A percentile compares a stretch with the other conserved stretches of the same genome.
phyloP scores from a whole-genome alignment of 2,329 filamentous ascomycete genomes.

The Geoglossum cookeanum region DNA sequence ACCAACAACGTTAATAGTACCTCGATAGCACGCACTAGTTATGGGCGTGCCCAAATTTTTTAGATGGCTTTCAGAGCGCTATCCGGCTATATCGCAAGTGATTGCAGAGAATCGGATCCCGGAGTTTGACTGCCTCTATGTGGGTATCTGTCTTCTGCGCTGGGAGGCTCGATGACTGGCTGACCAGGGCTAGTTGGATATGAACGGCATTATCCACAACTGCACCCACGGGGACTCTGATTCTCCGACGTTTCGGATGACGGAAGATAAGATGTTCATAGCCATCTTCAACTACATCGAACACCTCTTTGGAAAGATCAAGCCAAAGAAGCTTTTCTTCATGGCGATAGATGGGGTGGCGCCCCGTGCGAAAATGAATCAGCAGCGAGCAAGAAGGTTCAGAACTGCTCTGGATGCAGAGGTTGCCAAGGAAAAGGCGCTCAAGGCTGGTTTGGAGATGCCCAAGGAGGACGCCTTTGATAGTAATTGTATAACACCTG shows the following conservation, averaged over 20 bases:
- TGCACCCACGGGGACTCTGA: slow-evolving; percentile 96
- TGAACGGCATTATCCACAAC: slow-evolving; percentile 99
- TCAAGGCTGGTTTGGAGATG: slow-evolving; percentile 74
- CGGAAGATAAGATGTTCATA: slow-evolving; percentile 98
- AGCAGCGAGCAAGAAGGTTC: slow-evolving; percentile 89
- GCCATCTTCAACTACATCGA: slow-evolving; percentile 99
- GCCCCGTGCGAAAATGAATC: slow-evolving; percentile 98
- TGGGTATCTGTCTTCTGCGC: slow-evolving; percentile 21
- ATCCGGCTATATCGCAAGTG: slow-evolving; percentile 93
- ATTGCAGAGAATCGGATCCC: slow-evolving; percentile 98
- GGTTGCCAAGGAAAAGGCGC: slow-evolving; percentile 76
- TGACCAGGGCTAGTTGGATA: slow-evolving; percentile 44
- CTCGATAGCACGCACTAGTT: slow-evolving; percentile 1
- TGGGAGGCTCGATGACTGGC: neutral
- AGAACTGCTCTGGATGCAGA: slow-evolving; percentile 85
- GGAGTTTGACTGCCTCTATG: slow-evolving; percentile 94
- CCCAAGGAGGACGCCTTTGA: slow-evolving; percentile 93
- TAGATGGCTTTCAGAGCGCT: slow-evolving; percentile 97
- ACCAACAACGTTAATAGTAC: too few relatives aligned
- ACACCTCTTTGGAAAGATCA: slow-evolving; percentile 95
- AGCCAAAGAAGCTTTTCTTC: slow-evolving; percentile 95
- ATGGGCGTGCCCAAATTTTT: slow-evolving; percentile 84
- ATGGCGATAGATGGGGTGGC: slow-evolving; percentile 99
- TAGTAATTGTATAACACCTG: slow-evolving; percentile 97
- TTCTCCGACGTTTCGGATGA: slow-evolving; percentile 78